Base-by-base conservation (phyloP, 1,284 basidiomycete species). In the Fomitopsis betulina region DNA sequence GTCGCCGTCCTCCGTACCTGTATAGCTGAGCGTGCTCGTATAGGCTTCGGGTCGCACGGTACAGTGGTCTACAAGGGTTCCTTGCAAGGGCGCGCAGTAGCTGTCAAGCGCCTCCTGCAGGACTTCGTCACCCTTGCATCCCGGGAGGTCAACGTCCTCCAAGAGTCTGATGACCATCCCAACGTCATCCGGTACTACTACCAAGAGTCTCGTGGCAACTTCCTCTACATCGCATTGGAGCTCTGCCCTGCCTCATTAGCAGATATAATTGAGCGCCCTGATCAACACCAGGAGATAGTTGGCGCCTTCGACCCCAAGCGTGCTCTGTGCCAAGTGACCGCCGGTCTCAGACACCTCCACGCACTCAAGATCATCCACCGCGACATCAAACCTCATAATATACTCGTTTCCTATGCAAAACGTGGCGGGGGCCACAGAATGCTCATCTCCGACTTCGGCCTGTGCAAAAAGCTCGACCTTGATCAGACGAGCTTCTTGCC, bases 181-280 rank as follows among this genome's bases (percentile, higher is more conserved):
- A 98, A 99, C 73, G 96, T 99, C 67, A 96, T 99, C 64, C 87
- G 96, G 58, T 96, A 99, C 73, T 99, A 95, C 74, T 99, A 95
- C 75, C 95, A 98, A 79, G 96, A 99, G 76, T 82, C 91, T 0
- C 89, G 92, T 23, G 86, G 88, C 39, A 94, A 92, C 69, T 99
- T 99, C 79, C 82, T 99, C 10, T 98, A 96, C 74, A 98, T 99
- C 60, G 96, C 97, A 0, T 86, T 99, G 33, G 97, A 99, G 72
- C 81, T 98, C 3, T 99, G 96, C 73, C 94, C 95, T 0, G 94
- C 94, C 0, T 95, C 94, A 7, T 84, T 99, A 7, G 94, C 93
- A 0, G 96, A 99, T 70, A 78, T 99, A 56, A 82, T 99, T 68
- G 96, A 98, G 69, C 82, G 79, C 19, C 93, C 93, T 0, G 83